Base-by-base conservation (phyloP, 2,329 filamentous ascomycete species). In the Xylariales sp. region DNA sequence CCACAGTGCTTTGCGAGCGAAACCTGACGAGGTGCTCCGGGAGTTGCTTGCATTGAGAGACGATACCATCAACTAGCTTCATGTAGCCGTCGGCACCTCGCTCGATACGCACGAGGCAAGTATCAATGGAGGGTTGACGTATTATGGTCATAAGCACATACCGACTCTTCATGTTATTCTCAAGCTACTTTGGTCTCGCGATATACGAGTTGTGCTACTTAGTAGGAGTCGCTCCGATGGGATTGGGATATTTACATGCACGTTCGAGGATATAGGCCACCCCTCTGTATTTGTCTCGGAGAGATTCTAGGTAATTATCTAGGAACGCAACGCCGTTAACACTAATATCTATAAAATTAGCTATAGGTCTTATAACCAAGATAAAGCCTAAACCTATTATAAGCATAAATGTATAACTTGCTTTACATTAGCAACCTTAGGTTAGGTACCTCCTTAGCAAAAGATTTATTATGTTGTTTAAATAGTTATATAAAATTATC, bases 11-110 rank as follows among this genome's bases (percentile, higher is more conserved):
- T 78, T 97, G 50, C 85, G 93, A 67, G 85, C 86, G 59, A 92
- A 89, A 80, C 84, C 90, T 4, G 91, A 93, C 34, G 92, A 97
- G 72, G 88, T 97, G 18, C 82, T 97, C 74, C 87, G 87, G 73
- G 87, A 91, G 74, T 82, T 97, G 3, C 96, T 97, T 77, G 87
- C 85, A 59, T 79, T 97, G 77, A 87, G 93, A 71, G 93, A 97
- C 68, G 87, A 90, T 72, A 81, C 82, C 2, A 83, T 90, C 43
- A 87, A 90, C 73, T 90, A 68, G 43, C 18, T 28, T 50, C 3
- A 9, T 36, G n/a, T 10, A 7, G 36, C n/a, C 3, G 18, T 30
- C 28, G 6, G 32, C 49, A 1, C 41, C 23, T 41, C 32, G 2
- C 48, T 53, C 10, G 43, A 30, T 9, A 9, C 8, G 3, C 12